A percentile compares a stretch with the other conserved stretches of the same genome.
These are phyloP conservation scores for Diaporthe velutina DNA, from an alignment of 2,329 filamentous ascomycete species.

Conservation along the genomic window DNA sequence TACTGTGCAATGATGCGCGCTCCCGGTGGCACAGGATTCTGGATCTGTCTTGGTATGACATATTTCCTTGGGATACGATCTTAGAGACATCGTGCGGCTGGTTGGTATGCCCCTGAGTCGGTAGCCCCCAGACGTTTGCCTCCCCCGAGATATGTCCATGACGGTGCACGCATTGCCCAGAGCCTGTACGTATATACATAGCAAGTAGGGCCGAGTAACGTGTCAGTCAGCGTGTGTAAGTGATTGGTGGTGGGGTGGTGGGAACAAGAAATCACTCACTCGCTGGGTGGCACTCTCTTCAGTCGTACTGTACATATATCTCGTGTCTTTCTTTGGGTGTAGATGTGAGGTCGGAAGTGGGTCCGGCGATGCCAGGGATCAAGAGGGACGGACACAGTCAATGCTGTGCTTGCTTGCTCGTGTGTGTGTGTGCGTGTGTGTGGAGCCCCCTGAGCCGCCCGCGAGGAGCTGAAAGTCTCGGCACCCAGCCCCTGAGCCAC, in stretches of 20 bases:
- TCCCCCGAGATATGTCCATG: background rate
- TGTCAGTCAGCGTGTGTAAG: background rate
- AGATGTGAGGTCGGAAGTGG: constrained; percentile 24
- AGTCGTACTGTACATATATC: background rate
- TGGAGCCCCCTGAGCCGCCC: constrained; percentile 17
- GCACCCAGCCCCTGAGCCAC: constrained; percentile 25
- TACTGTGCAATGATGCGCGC: background rate
- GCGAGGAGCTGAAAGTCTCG: constrained; percentile 19
- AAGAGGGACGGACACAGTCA: background rate
- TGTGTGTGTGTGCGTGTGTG: background rate
- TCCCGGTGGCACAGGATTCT: background rate
- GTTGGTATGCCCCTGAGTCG: constrained; percentile 17
- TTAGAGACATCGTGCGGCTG: constrained; percentile 4
- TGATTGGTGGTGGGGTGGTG: background rate
- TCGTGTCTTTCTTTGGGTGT: background rate
- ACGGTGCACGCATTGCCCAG: background rate
- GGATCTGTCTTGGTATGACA: background rate
- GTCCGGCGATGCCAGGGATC: constrained; percentile 3
- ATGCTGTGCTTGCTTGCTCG: background rate
- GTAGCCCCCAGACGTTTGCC: constrained; percentile 3
- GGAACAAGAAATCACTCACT: constrained; percentile 2
- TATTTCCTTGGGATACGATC: background rate
- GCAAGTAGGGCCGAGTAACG: background rate
- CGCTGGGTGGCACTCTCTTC: background rate
- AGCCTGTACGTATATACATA: background rate